Conservation (phyloP, 169 alveolate species). For the Cryptosporidium sp. region DNA sequence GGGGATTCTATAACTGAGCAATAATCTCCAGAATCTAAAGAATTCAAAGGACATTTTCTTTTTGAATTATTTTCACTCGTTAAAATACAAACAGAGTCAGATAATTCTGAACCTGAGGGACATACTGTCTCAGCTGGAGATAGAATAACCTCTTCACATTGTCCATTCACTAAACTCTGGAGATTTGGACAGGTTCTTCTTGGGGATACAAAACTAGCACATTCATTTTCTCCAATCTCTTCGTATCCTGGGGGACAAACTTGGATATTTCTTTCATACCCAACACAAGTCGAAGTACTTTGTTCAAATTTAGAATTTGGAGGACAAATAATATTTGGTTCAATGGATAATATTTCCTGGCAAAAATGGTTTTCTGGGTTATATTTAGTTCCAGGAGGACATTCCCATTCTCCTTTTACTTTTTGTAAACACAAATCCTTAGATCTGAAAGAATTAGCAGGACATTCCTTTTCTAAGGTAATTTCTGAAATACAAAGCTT, state of each 20-base stretch:
- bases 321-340: constrained; percentile 55
- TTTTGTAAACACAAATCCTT: constrained; percentile 37
- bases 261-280: constrained; percentile 19
- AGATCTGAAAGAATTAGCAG: constrained; percentile 12
- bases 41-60: constrained; percentile 51
- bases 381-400: constrained; percentile 72
- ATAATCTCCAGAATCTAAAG: constrained; percentile 57
- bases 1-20: constrained; percentile 57
- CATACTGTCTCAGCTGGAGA: constrained; percentile 10
- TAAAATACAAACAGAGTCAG: constrained; percentile 30
- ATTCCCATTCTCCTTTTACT: constrained; percentile 45
- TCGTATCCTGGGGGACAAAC: constrained; percentile 76
- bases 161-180: constrained; percentile 11
- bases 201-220: constrained; percentile 54
- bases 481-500: constrained; percentile 29
- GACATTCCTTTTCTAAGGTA: constrained; percentile 32
- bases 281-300: constrained; percentile 51
- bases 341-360: constrained; percentile 18
- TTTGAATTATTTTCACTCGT: not conserved
- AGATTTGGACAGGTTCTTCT: constrained; percentile 45
- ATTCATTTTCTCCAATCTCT: constrained; percentile 47
- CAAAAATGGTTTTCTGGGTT: constrained; percentile 27
- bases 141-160: constrained; percentile 40
- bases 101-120: constrained; percentile 27
- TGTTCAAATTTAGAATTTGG: constrained; percentile 47